Conservation (phyloP, 2,329 filamentous ascomycete genomes). For the Aureobasidium sp. region DNA sequence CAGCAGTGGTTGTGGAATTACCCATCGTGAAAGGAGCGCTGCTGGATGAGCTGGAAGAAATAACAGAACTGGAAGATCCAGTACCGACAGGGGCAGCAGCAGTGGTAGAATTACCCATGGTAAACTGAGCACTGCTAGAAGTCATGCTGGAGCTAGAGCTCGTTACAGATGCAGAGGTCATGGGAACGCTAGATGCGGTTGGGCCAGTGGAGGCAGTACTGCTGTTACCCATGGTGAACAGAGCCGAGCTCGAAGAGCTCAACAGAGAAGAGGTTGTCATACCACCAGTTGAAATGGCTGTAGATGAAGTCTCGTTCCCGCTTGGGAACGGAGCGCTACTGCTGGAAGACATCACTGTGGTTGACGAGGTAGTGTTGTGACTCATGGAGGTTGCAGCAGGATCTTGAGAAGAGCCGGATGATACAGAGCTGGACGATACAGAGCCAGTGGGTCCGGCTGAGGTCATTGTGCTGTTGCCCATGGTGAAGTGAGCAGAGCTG, state of each 20-base stretch:
- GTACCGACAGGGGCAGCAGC: too few species aligned
- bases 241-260: background rate
- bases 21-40: background rate
- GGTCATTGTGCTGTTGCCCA: too few species aligned
- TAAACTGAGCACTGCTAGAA: too few species aligned
- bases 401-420: background rate
- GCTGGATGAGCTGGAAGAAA: too few species aligned
- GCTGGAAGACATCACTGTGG: background rate
- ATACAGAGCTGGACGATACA: background rate
- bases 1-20: too few species aligned
- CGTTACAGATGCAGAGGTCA: background rate
- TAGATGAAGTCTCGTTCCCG: background rate
- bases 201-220: background rate
- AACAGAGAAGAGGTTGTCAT: background rate
- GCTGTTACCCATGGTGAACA: background rate
- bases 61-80: too few species aligned
- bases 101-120: too few species aligned
- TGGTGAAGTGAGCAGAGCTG: too few species aligned
- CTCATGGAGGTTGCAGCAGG: background rate
- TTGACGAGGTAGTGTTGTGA: background rate
- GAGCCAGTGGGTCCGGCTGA: too few species aligned
- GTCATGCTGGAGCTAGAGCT: background rate
- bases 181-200: background rate
- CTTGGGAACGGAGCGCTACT: background rate
- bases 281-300: background rate